Evolutionary conservation across 108 stramenopile species (phyloP).

Genomic region (Thalassiosira profunda): DNA sequence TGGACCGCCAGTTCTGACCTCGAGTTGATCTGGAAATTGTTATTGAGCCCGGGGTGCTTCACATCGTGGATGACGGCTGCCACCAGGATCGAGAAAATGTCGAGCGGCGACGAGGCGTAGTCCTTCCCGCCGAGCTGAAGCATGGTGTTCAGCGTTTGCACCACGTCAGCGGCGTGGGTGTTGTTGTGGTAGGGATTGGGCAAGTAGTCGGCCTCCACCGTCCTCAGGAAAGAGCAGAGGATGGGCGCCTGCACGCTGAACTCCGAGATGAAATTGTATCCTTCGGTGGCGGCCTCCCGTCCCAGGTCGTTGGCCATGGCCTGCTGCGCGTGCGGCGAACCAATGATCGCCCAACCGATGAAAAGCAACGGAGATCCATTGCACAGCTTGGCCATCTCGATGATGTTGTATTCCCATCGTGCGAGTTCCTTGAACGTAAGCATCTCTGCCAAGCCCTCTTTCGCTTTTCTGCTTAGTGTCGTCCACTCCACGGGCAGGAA

Average conservation of each 20-base stretch:
- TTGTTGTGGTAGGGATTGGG: slow-evolving; percentile 65
- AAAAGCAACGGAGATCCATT: slow-evolving; percentile 21
- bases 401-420: slow-evolving; percentile 36
- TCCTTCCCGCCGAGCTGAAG: slow-evolving; percentile 51
- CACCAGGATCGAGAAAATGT: slow-evolving; percentile 55
- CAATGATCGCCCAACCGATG: slow-evolving; percentile 45
- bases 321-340: slow-evolving; percentile 32
- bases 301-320: slow-evolving; percentile 33
- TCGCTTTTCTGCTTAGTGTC: slow-evolving; percentile 14
- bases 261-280: slow-evolving; percentile 44
- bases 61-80: slow-evolving; percentile 88
- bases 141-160: slow-evolving; percentile 59
- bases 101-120: slow-evolving; percentile 23
- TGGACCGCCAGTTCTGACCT: slow-evolving; percentile 61
- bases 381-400: slow-evolving; percentile 22
- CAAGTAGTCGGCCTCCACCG: slow-evolving; percentile 49
- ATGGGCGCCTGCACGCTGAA: slow-evolving; percentile 42
- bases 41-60: slow-evolving; percentile 85
- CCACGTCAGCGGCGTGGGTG: slow-evolving; percentile 69
- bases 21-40: slow-evolving; percentile 74
- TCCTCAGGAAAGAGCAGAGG: slow-evolving; percentile 38
- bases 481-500: slow-evolving; percentile 44
- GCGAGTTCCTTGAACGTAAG: slow-evolving; percentile 16
- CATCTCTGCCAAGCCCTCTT: slow-evolving; percentile 8
- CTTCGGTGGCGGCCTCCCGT: slow-evolving; percentile 12